Evolutionary conservation across 345 rosid species (phyloP).

Genomic region (Gynandropsis gynandra): DNA sequence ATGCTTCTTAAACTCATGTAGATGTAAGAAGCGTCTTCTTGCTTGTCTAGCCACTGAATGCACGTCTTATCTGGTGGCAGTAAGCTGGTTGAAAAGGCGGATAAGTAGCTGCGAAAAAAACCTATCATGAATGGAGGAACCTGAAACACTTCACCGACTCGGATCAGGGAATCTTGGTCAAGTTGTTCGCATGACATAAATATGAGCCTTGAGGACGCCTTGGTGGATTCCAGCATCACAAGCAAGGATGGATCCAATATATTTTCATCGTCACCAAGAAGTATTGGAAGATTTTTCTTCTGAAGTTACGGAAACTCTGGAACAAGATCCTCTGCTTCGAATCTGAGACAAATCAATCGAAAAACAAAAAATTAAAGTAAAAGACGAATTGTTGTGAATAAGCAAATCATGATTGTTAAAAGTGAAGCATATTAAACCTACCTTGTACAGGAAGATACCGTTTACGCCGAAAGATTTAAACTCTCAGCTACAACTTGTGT

Average conservation of each 20-base stretch:
- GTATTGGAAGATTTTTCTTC: conserved; percentile 16
- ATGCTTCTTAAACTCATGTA: conserved; percentile 48
- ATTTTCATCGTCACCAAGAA: conserved; percentile 8
- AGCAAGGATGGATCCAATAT: not conserved
- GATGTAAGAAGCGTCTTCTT: conserved; percentile 35
- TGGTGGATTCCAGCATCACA: conserved; percentile 4
- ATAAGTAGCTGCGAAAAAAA: conserved; percentile 13
- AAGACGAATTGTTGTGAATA: no score
- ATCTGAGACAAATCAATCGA: not conserved
- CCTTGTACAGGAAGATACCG: conserved; percentile 18
- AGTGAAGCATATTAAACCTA: not conserved
- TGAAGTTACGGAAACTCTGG: conserved; percentile 18
- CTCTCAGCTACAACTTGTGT: conserved; percentile 10
- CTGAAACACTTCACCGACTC: conserved; percentile 27
- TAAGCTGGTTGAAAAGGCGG: conserved; percentile 14
- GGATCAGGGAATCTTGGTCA: conserved; percentile 35
- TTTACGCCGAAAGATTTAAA: conserved; percentile 17
- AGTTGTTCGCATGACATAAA: conserved; percentile 46
- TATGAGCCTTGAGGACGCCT: conserved; percentile 39
- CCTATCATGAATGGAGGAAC: conserved; percentile 36
- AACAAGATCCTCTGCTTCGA: conserved; percentile 14
- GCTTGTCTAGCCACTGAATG: conserved; percentile 34
- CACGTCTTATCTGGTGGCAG: conserved; percentile 24
- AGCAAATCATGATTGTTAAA: no score
- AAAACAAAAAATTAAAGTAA: not conserved